These are phyloP conservation scores for Ampelocalamus luodianensis DNA, from an alignment of 176 grass and related monocot species.

Conservation along the genomic window DNA sequence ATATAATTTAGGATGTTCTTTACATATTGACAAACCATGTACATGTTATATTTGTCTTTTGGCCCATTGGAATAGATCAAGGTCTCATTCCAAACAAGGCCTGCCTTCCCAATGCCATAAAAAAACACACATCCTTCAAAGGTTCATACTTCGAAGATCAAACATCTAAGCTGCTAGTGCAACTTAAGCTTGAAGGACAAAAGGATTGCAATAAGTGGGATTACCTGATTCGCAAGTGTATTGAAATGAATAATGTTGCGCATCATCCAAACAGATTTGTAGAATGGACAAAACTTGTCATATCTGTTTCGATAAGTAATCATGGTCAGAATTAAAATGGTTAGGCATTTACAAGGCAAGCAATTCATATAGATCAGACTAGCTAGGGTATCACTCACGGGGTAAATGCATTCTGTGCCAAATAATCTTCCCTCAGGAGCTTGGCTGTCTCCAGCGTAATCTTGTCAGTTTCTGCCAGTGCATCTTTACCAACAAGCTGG, in stretches of 20 bases:
- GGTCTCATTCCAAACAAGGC: no score
- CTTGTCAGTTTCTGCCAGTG: slow-evolving; percentile 82
- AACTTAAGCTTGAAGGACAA: not conserved
- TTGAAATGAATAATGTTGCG: slow-evolving; percentile 94
- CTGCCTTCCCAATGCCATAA: not conserved
- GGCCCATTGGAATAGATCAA: no score
- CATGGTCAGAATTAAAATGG: slow-evolving; percentile 9
- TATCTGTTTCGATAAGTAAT: slow-evolving; percentile 51
- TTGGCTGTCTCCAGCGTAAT: slow-evolving; percentile 81
- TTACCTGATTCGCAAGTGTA: slow-evolving; percentile 80
- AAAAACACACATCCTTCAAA: not conserved
- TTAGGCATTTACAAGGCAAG: slow-evolving; percentile 15
- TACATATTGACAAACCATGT: no score
- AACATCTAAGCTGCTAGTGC: slow-evolving; percentile 2
- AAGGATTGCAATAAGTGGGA: not conserved
- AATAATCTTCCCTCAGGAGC: slow-evolving; percentile 86
- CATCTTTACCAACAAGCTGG: slow-evolving; percentile 95
- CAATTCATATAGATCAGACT: not conserved
- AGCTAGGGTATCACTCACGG: slow-evolving; percentile 56
- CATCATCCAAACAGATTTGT: slow-evolving; percentile 97
- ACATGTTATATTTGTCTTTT: no score
- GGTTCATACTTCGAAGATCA: not conserved
- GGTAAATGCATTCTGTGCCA: slow-evolving; percentile 91
- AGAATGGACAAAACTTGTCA: slow-evolving; percentile 88
- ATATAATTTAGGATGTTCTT: no score